Evolutionary conservation across 352 stramenopile species (phyloP).

Genomic region (Phytophthora quininea): DNA sequence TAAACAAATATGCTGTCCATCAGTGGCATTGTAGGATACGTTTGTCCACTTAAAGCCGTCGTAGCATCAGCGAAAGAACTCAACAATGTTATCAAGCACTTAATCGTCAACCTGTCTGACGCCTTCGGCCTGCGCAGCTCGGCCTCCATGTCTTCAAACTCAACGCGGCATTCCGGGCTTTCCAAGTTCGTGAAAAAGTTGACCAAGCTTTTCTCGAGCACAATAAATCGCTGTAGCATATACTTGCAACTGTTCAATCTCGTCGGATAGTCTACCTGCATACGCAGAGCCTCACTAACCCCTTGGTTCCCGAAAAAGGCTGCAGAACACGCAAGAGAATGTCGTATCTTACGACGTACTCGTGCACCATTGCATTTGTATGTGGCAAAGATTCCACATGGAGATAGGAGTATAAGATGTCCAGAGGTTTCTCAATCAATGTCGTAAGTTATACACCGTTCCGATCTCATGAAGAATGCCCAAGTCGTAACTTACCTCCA

Average conservation of each 20-base stretch:
- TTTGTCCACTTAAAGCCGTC: conserved; percentile 2
- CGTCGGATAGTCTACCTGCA: conserved; percentile 4
- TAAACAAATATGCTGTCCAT: conserved; percentile 6
- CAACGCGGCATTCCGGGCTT: not conserved
- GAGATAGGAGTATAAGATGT: not conserved
- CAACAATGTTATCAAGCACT: conserved; percentile 3
- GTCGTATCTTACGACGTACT: not conserved
- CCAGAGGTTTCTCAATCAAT: not conserved
- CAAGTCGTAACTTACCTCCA: not conserved
- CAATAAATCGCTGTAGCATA: conserved; percentile 9
- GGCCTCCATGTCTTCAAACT: conserved; percentile 8
- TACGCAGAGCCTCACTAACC: not conserved
- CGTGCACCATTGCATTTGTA: not conserved
- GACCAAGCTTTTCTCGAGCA: not conserved
- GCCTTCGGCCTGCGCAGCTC: not conserved
- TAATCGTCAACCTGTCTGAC: conserved; percentile 8
- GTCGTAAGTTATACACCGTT: not conserved
- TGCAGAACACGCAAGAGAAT: not conserved
- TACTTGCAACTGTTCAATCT: conserved; percentile 12
- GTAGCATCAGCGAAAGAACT: conserved; percentile 1
- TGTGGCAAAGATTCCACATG: not conserved
- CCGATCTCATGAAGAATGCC: not conserved
- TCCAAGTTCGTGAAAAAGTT: conserved; percentile 3
- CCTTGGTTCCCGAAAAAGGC: not conserved
- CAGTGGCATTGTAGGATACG: conserved; percentile 8